phyloP scores from a whole-genome alignment of 805 yeast species.

The Hanseniaspora lachancei region DNA sequence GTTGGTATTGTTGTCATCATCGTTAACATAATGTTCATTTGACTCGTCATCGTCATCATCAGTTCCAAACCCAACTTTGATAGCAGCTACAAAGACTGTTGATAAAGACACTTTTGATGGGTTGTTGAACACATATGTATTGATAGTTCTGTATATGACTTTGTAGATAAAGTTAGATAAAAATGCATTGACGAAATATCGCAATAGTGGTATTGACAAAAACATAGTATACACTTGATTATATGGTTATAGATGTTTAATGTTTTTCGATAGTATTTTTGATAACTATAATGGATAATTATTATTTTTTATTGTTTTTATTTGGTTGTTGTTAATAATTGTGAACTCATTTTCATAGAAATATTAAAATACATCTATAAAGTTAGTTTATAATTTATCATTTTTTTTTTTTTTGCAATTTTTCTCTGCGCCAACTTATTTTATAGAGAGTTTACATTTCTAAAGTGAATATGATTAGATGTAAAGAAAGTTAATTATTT shows the following conservation, averaged over 20 bases:
- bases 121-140: constrained; percentile 3
- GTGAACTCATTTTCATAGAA: too few relatives aligned
- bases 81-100: constrained; percentile 1
- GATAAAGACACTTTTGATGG: neutral
- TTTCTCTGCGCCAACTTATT: too few relatives aligned
- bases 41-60: constrained; percentile 11
- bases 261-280: neutral
- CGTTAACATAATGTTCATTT: neutral
- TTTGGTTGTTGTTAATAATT: too few relatives aligned
- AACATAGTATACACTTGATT: neutral
- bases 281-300: too few relatives aligned
- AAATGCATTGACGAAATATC: neutral
- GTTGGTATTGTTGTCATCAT: neutral
- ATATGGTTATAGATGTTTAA: neutral
- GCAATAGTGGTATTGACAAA: neutral
- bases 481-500: too few relatives aligned
- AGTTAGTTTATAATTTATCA: too few relatives aligned
- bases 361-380: too few relatives aligned
- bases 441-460: too few relatives aligned
- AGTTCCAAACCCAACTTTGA: constrained; percentile 6
- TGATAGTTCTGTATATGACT: neutral
- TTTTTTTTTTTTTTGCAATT: too few relatives aligned
- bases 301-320: too few relatives aligned
- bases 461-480: too few relatives aligned
- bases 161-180: neutral